Base-by-base conservation (phyloP, 106 monocot genomes). In the Iris macrosiphon region DNA sequence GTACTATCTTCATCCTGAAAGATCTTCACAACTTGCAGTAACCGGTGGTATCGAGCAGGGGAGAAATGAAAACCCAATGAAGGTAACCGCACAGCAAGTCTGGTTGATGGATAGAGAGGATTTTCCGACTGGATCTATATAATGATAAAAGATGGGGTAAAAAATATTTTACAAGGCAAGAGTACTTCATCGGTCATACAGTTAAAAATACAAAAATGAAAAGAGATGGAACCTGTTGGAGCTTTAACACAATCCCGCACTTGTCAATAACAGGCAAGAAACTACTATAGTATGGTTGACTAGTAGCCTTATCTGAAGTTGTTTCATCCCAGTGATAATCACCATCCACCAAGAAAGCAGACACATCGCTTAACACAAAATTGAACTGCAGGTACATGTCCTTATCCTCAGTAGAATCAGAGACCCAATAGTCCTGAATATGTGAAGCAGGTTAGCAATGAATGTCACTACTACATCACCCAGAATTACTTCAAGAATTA, bases 261-360 rank as follows among this genome's bases (percentile, higher is more conserved):
- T 87, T 98, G 41, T 98, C 98, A 70, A 98, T 72, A 70, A 98
- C 87, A 45, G 91, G 87, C 62, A 87, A 71, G 29, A 80, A 59
- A 40, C 18, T 61, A 55, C 33, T 69, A 47, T 49, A 43, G 29
- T 39, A 18, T 33, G 22, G 26, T 54, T 63, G 11, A 39, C 49
- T 49, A 46, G 32, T 40, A 11, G 45, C 18, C 55, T 59, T 55
- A 64, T n/a, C 17, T 54, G 47, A 9, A 56, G 53, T 31, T 56
- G 50, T 24, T 68, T 63, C 48, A 21, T 48, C 70, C 98, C 98
- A 98, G n/a, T 51, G 69, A 69, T 91, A 84, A 49, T 91, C 77
- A 42, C 98, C 98, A 77, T 98, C 98, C 19, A 91, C 87, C 41
- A 98, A 72, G 50, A 98, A 91, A 45, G 98, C 98, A 66, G 98